Conservation (phyloP, 2,329 filamentous ascomycete genomes). For the Neonectria punicea region DNA sequence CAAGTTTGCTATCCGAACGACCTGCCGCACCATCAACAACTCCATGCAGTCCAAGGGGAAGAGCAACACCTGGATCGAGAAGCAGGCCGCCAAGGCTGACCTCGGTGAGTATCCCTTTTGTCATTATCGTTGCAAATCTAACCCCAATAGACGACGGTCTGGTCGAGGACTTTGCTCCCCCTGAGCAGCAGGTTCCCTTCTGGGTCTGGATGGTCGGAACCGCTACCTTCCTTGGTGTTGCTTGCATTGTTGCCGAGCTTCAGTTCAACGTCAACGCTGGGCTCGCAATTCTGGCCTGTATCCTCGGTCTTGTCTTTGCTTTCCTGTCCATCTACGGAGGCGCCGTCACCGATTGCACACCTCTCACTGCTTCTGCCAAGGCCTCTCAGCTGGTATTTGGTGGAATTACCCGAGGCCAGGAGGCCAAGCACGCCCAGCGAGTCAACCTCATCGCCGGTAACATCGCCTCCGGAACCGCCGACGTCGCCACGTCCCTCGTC, state of each 20-base stretch:
- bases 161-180: slow-evolving; percentile 53
- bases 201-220: slow-evolving; percentile 64
- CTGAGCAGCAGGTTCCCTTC: slow-evolving; percentile 60
- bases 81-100: slow-evolving; percentile 50
- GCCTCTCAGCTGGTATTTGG: slow-evolving; percentile 76
- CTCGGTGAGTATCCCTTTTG: background rate
- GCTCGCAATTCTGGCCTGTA: slow-evolving; percentile 63
- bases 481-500: slow-evolving; percentile 64
- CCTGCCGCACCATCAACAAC: slow-evolving; percentile 45
- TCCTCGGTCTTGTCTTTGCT: slow-evolving; percentile 68
- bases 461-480: slow-evolving; percentile 65
- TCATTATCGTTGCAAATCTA: slow-evolving; percentile 15
- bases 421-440: slow-evolving; percentile 63
- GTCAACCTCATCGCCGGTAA: slow-evolving; percentile 74
- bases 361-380: slow-evolving; percentile 74
- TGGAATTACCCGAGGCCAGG: slow-evolving; percentile 67
- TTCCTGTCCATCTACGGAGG: slow-evolving; percentile 62
- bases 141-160: slow-evolving; percentile 34
- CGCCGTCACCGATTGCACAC: slow-evolving; percentile 69
- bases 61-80: slow-evolving; percentile 47
- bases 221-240: slow-evolving; percentile 60
- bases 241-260: slow-evolving; percentile 60
- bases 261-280: slow-evolving; percentile 68
- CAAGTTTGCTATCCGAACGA: slow-evolving; percentile 48
- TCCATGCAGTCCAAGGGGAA: slow-evolving; percentile 46